Evolutionary conservation across 257 asterid species (phyloP).

Genomic region (Solanum commersonii): DNA sequence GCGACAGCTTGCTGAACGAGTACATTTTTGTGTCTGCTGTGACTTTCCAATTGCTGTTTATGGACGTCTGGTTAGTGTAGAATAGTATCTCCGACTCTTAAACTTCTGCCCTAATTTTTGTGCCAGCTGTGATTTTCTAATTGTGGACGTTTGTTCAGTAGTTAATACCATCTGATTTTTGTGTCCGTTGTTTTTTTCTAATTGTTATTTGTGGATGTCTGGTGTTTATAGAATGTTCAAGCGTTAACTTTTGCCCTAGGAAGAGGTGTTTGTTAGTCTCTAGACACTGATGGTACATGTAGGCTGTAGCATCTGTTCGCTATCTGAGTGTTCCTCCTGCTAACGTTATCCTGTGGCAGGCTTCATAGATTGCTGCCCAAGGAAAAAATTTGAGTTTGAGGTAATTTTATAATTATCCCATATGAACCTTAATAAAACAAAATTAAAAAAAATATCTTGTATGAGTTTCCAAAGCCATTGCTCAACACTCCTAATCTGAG

Average conservation of each 20-base stretch:
- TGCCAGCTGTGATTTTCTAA: conserved; percentile 41
- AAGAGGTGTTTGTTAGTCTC: not conserved
- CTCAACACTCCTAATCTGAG: not conserved
- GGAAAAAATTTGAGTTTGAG: not conserved
- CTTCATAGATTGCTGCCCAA: not conserved
- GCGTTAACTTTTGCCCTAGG: not conserved
- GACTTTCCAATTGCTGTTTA: conserved; percentile 88
- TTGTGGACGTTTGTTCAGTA: conserved; percentile 12
- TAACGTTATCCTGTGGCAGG: not conserved
- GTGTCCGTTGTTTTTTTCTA: not conserved
- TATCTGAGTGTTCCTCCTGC: not conserved
- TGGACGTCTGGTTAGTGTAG: conserved; percentile 72
- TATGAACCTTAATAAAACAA: not conserved
- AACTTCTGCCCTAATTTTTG: not conserved
- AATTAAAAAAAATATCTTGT: not conserved
- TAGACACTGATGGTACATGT: not conserved
- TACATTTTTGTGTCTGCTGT: conserved; percentile 85
- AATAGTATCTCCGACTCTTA: not conserved
- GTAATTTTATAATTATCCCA: not conserved
- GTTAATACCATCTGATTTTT: not conserved
- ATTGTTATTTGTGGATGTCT: not conserved
- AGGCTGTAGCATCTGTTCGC: not conserved
- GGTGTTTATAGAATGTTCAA: not conserved
- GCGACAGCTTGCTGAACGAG: conserved; percentile 89
- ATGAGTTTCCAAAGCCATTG: not conserved